Percentiles rank a stretch among this genome's conserved stretches.
phyloP scores from a whole-genome alignment of 768 basidiomycete genomes.

The Tylopilus felleus region DNA sequence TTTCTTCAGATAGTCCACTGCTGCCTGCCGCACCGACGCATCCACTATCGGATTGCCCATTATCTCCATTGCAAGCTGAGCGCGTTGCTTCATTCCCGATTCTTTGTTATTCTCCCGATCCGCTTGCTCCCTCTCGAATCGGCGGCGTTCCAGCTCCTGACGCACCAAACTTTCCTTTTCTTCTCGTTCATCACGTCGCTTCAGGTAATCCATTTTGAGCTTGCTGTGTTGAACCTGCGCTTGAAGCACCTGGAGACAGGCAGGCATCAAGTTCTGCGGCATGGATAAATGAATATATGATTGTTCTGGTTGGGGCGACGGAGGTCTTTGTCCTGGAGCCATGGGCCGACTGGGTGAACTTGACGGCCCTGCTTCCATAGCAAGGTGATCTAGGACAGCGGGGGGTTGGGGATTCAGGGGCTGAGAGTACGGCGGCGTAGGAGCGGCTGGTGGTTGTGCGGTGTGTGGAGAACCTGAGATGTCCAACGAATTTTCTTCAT shows the following conservation, averaged over 20 bases:
- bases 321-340: constrained; percentile 3
- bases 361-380: constrained; percentile 20
- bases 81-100: constrained; percentile 56
- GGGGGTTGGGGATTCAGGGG: constrained; percentile 11
- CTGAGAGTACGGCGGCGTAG: constrained; percentile 23
- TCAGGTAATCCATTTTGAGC: constrained; percentile 66
- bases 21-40: constrained; percentile 59
- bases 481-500: constrained; percentile 49
- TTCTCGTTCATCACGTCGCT: constrained; percentile 66
- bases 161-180: constrained; percentile 52
- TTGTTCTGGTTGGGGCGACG: constrained; percentile 34
- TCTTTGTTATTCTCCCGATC: constrained; percentile 55
- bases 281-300: constrained; percentile 47
- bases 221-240: constrained; percentile 67
- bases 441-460: constrained; percentile 26
- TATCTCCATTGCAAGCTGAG: constrained; percentile 64
- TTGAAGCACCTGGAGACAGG: constrained; percentile 59
- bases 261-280: constrained; percentile 53
- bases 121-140: constrained; percentile 53
- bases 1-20: constrained; percentile 69
- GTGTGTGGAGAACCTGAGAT: constrained; percentile 34
- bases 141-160: constrained; percentile 50
- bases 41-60: constrained; percentile 58
- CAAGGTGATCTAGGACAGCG: constrained; percentile 13
- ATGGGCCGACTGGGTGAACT: constrained; percentile 16